A percentile compares a stretch with the other conserved stretches of the same genome.
Conservation (phyloP, 2,329 filamentous ascomycete genomes). For the Aspergillus udagawae region DNA sequence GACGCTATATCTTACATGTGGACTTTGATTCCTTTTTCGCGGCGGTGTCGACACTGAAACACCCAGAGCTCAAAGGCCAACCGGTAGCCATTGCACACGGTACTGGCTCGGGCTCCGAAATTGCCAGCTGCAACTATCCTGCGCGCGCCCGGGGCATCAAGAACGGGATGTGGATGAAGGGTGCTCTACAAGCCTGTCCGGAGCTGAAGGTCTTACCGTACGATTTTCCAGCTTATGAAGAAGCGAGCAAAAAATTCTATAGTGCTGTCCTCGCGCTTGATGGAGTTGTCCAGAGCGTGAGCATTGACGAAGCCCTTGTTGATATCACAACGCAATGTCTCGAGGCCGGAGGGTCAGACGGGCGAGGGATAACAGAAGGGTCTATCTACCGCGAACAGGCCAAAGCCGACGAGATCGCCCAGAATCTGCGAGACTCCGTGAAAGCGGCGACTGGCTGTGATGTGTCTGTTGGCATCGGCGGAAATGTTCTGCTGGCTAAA, state of each 20-base stretch:
- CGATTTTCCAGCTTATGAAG: slow-evolving; percentile 91
- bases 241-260: slow-evolving; percentile 84
- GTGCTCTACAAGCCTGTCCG: slow-evolving; percentile 75
- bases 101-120: slow-evolving; percentile 79
- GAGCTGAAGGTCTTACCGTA: slow-evolving; percentile 88
- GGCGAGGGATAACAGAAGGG: slow-evolving; percentile 60
- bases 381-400: slow-evolving; percentile 74
- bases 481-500: slow-evolving; percentile 86
- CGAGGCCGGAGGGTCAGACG: slow-evolving; percentile 61
- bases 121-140: slow-evolving; percentile 95
- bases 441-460: slow-evolving; percentile 74
- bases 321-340: slow-evolving; percentile 74
- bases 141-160: slow-evolving; percentile 82
- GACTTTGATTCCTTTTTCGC: slow-evolving; percentile 99
- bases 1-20: slow-evolving; percentile 87
- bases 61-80: slow-evolving; percentile 70
- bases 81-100: slow-evolving; percentile 89
- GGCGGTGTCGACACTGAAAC: slow-evolving; percentile 76
- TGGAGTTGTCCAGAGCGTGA: slow-evolving; percentile 89
- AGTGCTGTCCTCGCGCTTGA: slow-evolving; percentile 73
- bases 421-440: slow-evolving; percentile 63
- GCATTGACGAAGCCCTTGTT: slow-evolving; percentile 89
- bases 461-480: slow-evolving; percentile 89
- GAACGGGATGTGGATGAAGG: slow-evolving; percentile 99
- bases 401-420: slow-evolving; percentile 69